Evolutionary conservation across 345 rosid genomes (phyloP).

Genomic region (Salix dunnii): DNA sequence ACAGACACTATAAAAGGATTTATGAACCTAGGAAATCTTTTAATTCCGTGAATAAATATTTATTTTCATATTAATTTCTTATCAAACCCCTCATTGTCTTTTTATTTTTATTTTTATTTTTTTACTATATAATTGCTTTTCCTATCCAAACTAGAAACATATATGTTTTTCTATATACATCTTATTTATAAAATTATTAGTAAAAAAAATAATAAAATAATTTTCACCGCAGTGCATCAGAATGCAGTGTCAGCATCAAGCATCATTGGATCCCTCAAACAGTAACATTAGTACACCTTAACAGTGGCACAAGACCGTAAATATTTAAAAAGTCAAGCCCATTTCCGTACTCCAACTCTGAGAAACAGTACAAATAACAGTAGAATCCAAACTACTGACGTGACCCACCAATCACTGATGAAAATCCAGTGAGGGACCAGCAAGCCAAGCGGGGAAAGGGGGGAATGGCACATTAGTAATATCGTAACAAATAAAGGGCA

Average conservation of each 20-base stretch:
- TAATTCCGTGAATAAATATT: no score
- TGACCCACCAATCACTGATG: neutral
- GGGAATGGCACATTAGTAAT: neutral
- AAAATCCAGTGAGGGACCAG: neutral
- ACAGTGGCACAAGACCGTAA: no score
- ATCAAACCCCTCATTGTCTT: no score
- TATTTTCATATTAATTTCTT: no score
- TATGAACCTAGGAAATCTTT: no score
- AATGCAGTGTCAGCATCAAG: constrained; percentile 2
- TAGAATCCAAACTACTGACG: neutral
- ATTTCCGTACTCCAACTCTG: neutral
- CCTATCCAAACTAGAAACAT: no score
- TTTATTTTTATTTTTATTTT: no score
- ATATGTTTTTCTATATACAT: neutral
- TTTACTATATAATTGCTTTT: no score
- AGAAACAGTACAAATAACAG: neutral
- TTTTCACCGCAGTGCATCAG: neutral
- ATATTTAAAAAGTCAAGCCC: no score
- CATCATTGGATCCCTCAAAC: constrained; percentile 5
- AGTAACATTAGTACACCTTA: neutral
- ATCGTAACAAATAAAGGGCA: neutral
- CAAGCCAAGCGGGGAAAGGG: neutral
- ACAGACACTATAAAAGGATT: no score
- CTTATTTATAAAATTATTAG: neutral
- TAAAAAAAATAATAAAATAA: neutral